Evolutionary conservation across 352 stramenopile species (phyloP).

Genomic region (Globisporangium barbulae): DNA sequence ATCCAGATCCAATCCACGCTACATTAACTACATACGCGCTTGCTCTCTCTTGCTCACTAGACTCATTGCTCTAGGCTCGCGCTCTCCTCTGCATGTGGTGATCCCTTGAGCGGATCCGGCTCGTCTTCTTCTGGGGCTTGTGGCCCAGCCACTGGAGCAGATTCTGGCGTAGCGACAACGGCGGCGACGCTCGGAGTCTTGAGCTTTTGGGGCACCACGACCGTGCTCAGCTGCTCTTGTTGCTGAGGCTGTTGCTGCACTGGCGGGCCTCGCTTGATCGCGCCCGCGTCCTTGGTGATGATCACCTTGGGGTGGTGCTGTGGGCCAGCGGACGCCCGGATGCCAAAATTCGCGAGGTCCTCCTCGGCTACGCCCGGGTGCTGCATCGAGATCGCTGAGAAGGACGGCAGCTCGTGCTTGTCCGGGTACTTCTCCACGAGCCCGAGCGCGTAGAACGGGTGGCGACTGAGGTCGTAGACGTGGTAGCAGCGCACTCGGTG

Average conservation of each 20-base stretch:
- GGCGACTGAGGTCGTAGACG: slow-evolving; percentile 15
- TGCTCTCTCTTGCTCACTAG: not conserved
- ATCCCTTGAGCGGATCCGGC: not conserved
- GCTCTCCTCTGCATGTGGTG: not conserved
- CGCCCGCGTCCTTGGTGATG: slow-evolving; percentile 8
- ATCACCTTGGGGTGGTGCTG: slow-evolving; percentile 9
- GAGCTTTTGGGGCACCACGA: slow-evolving; percentile 12
- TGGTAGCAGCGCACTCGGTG: slow-evolving; percentile 27
- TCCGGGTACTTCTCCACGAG: slow-evolving; percentile 20
- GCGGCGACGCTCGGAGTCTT: not conserved
- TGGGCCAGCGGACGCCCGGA: not conserved
- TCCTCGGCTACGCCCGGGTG: slow-evolving; percentile 6
- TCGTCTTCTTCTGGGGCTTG: not conserved
- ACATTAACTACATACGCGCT: not conserved
- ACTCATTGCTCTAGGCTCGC: not conserved
- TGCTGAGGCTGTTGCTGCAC: not conserved
- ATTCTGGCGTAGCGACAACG: not conserved
- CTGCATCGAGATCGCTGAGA: slow-evolving; percentile 11
- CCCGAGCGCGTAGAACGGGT: slow-evolving; percentile 24
- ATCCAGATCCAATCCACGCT: not conserved
- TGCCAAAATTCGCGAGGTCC: slow-evolving; percentile 8
- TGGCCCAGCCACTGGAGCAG: not conserved
- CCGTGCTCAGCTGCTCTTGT: not conserved
- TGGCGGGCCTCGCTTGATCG: slow-evolving; percentile 2
- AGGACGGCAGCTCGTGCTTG: slow-evolving; percentile 20